Evolutionary conservation across 2,329 filamentous ascomycete genomes (phyloP).

Genomic region (Penicillium janthinellum): DNA sequence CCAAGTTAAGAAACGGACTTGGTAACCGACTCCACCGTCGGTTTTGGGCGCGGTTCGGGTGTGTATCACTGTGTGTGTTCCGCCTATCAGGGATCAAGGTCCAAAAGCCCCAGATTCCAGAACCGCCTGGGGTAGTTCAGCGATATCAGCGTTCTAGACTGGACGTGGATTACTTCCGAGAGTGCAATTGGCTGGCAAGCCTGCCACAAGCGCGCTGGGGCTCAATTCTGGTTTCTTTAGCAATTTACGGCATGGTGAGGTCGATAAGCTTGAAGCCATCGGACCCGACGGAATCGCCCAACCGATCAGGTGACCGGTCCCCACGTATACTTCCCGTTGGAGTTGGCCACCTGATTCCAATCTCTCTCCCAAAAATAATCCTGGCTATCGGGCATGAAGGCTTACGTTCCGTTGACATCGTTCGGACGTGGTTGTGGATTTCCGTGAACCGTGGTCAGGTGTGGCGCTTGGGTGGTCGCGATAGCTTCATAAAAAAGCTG

Average conservation of each 20-base stretch:
- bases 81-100: neutral
- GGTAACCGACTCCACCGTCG: constrained; percentile 2
- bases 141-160: neutral
- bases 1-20: neutral
- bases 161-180: neutral
- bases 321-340: constrained; percentile 20
- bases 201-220: neutral
- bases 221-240: neutral
- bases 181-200: neutral
- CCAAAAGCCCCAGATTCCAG: neutral
- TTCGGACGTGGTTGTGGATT: constrained; percentile 10
- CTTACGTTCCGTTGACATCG: constrained; percentile 9
- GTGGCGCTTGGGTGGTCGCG: constrained; percentile 5
- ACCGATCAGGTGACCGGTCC: constrained; percentile 30
- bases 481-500: constrained; percentile 26
- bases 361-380: constrained; percentile 12
- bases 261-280: constrained; percentile 24
- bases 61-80: neutral
- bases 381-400: constrained; percentile 15
- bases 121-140: neutral
- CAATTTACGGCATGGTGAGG: neutral
- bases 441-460: constrained; percentile 11
- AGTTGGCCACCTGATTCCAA: constrained; percentile 21
- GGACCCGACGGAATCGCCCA: constrained; percentile 15
- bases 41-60: constrained; percentile 1